Evolutionary conservation across 805 yeast species (phyloP).

Genomic region (Scheffersomyces spartinae): DNA sequence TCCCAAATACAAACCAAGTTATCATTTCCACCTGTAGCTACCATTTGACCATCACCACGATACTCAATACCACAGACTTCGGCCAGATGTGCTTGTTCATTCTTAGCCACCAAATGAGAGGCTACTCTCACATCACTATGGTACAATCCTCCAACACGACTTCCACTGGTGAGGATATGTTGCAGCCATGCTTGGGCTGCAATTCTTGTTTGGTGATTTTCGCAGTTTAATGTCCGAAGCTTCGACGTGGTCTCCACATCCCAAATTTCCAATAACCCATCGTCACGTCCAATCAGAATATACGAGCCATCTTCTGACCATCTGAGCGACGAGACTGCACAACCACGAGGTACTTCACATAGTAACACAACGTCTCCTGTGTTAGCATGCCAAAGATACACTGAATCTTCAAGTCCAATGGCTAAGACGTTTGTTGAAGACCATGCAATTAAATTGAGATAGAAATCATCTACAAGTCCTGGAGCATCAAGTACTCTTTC

Average conservation of each 20-base stretch:
- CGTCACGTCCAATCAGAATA: constrained; percentile 70
- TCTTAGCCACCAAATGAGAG: constrained; percentile 54
- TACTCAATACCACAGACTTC: constrained; percentile 91
- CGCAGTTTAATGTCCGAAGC: constrained; percentile 67
- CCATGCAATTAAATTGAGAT: constrained; percentile 81
- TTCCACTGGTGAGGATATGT: constrained; percentile 75
- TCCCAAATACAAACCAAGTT: constrained; percentile 93
- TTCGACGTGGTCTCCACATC: constrained; percentile 71
- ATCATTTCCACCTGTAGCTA: constrained; percentile 92
- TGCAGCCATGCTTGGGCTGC: constrained; percentile 80
- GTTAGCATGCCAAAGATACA: constrained; percentile 88
- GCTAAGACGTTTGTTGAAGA: constrained; percentile 73
- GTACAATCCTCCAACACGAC: constrained; percentile 73
- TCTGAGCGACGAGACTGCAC: constrained; percentile 53
- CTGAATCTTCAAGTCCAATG: constrained; percentile 72
- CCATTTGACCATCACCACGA: constrained; percentile 70
- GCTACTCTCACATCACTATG: constrained; percentile 87
- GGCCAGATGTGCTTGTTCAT: constrained; percentile 49
- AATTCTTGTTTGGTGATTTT: constrained; percentile 53
- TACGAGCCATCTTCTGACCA: constrained; percentile 92
- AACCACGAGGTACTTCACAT: constrained; percentile 38
- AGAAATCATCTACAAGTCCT: constrained; percentile 86
- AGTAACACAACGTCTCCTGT: constrained; percentile 66
- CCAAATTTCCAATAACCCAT: constrained; percentile 87
- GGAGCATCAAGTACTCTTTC: constrained; percentile 95